These are phyloP conservation scores for Erysimum cheiranthoides DNA, from an alignment of 345 rosid species.

Conservation along the genomic window DNA sequence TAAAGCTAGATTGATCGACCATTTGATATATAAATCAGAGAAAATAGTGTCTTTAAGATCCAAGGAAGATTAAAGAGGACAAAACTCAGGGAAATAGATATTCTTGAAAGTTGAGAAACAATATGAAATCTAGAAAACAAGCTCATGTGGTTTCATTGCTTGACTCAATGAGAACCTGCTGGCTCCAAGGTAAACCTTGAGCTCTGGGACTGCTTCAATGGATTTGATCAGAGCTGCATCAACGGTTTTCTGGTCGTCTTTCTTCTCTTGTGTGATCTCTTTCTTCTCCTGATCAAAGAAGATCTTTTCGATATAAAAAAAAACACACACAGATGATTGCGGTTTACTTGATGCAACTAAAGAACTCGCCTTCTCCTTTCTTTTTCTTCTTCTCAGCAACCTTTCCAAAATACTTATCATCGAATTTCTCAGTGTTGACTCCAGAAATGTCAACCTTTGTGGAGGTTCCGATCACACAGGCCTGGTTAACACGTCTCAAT, in stretches of 20 bases:
- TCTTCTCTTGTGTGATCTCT: conserved; percentile 70
- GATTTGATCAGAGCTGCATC: conserved; percentile 66
- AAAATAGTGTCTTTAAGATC: conserved; percentile 26
- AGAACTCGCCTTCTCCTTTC: conserved; percentile 81
- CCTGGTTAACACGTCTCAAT: conserved; percentile 67
- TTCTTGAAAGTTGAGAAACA: conserved; percentile 29
- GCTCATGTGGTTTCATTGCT: conserved; percentile 88
- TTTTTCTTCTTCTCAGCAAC: conserved; percentile 73
- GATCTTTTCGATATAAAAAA: neutral
- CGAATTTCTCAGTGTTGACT: conserved; percentile 58
- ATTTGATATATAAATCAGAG: conserved; percentile 26
- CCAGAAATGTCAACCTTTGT: conserved; percentile 73
- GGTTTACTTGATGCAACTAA: conserved; percentile 16
- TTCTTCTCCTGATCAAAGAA: conserved; percentile 61
- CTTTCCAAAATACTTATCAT: conserved; percentile 71
- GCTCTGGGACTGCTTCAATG: conserved; percentile 72
- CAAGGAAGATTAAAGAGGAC: conserved; percentile 4
- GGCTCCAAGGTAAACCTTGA: conserved; percentile 81
- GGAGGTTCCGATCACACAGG: conserved; percentile 71
- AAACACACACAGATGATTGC: neutral
- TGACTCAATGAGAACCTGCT: conserved; percentile 83
- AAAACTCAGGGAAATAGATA: conserved; percentile 34
- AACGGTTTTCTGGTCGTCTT: conserved; percentile 80
- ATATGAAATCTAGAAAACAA: conserved; percentile 59
- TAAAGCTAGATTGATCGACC: conserved; percentile 12